phyloP scores from a whole-genome alignment of 23 red algal species.

The Gracilariopsis chorda region DNA sequence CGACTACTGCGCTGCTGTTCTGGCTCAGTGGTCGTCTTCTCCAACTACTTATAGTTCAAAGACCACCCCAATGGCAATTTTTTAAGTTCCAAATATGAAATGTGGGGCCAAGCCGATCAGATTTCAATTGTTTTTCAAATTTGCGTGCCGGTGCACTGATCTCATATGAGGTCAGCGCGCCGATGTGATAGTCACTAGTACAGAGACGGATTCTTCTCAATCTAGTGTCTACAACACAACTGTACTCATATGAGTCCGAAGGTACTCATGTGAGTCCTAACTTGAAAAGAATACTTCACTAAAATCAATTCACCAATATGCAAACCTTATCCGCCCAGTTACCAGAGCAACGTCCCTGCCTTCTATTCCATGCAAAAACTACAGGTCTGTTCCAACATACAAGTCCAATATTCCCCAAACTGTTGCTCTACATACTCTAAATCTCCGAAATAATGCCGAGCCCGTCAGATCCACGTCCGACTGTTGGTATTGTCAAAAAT shows the following conservation, averaged over 20 bases:
- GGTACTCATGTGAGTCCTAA: neutral
- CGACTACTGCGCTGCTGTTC: too few relatives aligned
- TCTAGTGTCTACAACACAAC: slow-evolving; percentile 18
- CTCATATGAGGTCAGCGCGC: too few relatives aligned
- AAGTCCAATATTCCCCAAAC: neutral
- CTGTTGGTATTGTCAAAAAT: neutral
- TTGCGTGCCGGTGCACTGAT: too few relatives aligned
- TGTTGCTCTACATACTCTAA: neutral
- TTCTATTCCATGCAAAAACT: neutral
- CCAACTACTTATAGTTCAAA: too few relatives aligned
- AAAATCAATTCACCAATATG: neutral
- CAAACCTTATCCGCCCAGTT: neutral
- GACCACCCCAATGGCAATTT: too few relatives aligned
- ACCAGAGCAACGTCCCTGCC: neutral
- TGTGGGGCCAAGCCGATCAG: too few relatives aligned
- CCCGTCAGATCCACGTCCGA: neutral
- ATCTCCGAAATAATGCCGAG: neutral
- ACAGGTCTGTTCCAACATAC: neutral
- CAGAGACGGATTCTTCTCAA: neutral
- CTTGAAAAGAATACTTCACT: neutral
- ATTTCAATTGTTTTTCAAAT: too few relatives aligned
- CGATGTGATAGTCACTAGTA: too few relatives aligned
- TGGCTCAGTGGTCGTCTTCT: too few relatives aligned
- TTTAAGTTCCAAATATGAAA: too few relatives aligned
- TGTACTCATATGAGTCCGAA: slow-evolving; percentile 26